Evolutionary conservation across 2,329 filamentous ascomycete species (phyloP).

Genomic region (Claviceps sp.): DNA sequence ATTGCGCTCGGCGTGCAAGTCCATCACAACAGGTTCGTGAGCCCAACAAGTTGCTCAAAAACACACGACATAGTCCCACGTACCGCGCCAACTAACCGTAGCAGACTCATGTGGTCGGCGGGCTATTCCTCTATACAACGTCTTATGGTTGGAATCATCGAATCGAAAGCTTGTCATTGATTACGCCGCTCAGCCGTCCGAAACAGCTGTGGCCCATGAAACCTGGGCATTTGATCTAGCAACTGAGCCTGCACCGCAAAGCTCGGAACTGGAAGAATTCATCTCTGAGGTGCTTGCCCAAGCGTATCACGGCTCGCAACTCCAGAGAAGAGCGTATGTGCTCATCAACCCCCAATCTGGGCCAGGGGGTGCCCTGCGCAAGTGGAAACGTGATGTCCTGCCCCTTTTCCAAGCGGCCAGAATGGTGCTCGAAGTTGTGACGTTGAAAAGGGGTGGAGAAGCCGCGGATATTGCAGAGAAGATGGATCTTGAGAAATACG

Average conservation of each 20-base stretch:
- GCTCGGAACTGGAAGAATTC: constrained; percentile 44
- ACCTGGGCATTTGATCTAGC: constrained; percentile 41
- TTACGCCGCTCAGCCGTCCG: constrained; percentile 51
- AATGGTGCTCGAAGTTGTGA: constrained; percentile 61
- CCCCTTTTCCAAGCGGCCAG: constrained; percentile 73
- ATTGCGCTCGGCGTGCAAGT: constrained; percentile 5
- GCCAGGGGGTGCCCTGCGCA: constrained; percentile 58
- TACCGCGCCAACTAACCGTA: not conserved
- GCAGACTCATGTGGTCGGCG: constrained; percentile 14
- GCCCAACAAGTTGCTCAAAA: not conserved
- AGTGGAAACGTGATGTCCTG: constrained; percentile 62
- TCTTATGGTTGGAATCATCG: constrained; percentile 65
- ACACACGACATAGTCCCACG: not conserved
- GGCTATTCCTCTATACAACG: constrained; percentile 62
- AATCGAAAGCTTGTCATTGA: constrained; percentile 52
- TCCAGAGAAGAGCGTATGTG: constrained; percentile 68
- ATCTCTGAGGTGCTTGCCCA: constrained; percentile 48
- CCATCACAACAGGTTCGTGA: constrained; percentile 4
- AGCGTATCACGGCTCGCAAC: constrained; percentile 57
- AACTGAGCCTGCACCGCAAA: constrained; percentile 10
- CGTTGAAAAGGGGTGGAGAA: constrained; percentile 61
- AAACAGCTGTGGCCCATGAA: constrained; percentile 45
- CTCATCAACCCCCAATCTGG: constrained; percentile 87
- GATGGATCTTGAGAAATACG: constrained; percentile 66
- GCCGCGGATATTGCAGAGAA: constrained; percentile 63